Base-by-base conservation (phyloP, 192 early-diverging fungal genomes). In the Polychytrium aggregatum region DNA sequence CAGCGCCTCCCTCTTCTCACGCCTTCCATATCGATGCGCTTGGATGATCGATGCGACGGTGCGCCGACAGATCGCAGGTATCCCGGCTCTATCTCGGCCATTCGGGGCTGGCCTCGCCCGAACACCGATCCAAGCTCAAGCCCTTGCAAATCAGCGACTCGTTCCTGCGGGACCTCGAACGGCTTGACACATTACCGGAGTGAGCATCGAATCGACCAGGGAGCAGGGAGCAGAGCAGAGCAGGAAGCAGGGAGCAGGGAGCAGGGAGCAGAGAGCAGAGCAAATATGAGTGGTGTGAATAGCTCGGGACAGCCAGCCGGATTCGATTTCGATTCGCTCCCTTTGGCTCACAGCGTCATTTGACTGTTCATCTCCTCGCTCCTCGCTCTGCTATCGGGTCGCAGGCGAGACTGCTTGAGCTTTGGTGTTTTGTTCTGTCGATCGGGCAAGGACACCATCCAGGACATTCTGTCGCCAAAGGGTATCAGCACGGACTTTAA, bases 361-460 rank as follows among this genome's bases (percentile, higher is more conserved):
- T n/a, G n/a, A n/a, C n/a, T n/a, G n/a, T n/a, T n/a, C n/a, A n/a
- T n/a, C n/a, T n/a, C n/a, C n/a, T n/a, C n/a, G n/a, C n/a, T n/a
- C n/a, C n/a, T n/a, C n/a, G n/a, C n/a, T n/a, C n/a, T n/a, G n/a
- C n/a, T n/a, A n/a, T n/a, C n/a, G n/a, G n/a, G 13, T 55, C 17
- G 10, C 57, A 81, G 78, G 52, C 63, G 85, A 4, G 85, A 89
- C 41, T 85, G 81, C 43, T 68, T 87, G 9, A 67, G 65, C 6
- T 64, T 83, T 27, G 68, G 70, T 7, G 73, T 82, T 1, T 70
- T 83, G 29, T 89, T 72, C 69, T 74, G 70, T 18, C 53, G 59
- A 25, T 79, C 78, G 0, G 76, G 76, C 2, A 51, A 68, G 30
- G 57, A 70, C 34, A 34, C 47, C 7, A 62, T 70, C 41, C 59